Conservation (phyloP, 148 eudicot species). For the Diospyros kaki region DNA sequence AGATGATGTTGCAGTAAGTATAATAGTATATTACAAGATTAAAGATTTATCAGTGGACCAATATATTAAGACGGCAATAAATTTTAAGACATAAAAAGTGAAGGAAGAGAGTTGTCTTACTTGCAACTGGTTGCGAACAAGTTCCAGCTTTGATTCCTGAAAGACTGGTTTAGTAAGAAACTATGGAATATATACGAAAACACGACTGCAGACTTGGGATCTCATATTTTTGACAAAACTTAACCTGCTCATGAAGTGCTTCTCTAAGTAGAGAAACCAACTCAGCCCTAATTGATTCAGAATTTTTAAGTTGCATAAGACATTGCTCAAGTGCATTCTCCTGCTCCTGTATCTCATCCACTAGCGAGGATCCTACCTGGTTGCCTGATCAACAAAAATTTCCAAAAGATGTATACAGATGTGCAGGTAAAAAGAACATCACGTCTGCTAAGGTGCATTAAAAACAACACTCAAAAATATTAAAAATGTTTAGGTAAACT, state of each 20-base stretch:
- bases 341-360: constrained; percentile 70
- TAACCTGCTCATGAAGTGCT: constrained; percentile 84
- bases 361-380: constrained; percentile 39
- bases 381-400: constrained; percentile 41
- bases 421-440: neutral
- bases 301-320: constrained; percentile 64
- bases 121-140: constrained; percentile 51
- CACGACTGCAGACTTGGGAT: neutral
- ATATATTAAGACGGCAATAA: constrained; percentile 1
- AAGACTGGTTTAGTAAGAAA: constrained; percentile 17
- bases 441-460: neutral
- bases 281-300: constrained; percentile 56
- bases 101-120: constrained; percentile 32
- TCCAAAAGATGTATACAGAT: neutral
- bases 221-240: neutral
- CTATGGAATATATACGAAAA: neutral
- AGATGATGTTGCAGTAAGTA: neutral
- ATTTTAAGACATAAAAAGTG: neutral
- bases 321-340: constrained; percentile 61
- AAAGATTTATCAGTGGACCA: neutral
- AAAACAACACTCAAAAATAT: too few relatives aligned
- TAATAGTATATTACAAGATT: neutral
- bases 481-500: neutral
- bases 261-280: constrained; percentile 72
- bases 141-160: constrained; percentile 69